Conservation (phyloP, 1,284 basidiomycete species). For the Ceratobasidium sp. region DNA sequence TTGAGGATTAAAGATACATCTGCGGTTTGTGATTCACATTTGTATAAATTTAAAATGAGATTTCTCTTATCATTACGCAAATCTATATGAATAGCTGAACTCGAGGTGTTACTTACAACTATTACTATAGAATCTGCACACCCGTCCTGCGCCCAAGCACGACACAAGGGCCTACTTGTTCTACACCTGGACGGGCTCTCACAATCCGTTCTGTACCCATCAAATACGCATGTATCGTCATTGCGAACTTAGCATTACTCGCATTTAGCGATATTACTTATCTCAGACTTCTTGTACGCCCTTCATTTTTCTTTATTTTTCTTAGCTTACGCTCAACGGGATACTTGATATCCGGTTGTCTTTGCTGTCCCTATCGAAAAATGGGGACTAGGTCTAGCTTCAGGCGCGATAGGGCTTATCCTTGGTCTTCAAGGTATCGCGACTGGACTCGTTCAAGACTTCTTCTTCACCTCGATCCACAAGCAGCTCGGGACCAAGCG, state of each 20-base stretch:
- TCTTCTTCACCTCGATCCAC: conserved; percentile 46
- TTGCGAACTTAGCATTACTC: conserved; percentile 29
- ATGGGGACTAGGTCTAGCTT: conserved; percentile 47
- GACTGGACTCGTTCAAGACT: conserved; percentile 36
- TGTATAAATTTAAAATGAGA: too few species aligned
- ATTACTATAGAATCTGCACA: background rate
- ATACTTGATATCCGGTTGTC: conserved; percentile 36
- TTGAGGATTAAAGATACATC: too few species aligned
- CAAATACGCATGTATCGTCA: conserved; percentile 23
- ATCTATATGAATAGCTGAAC: too few species aligned
- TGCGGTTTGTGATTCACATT: too few species aligned
- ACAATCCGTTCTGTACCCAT: conserved; percentile 20
- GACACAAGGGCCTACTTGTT: conserved; percentile 2
- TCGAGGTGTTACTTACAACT: background rate
- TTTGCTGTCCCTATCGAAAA: conserved; percentile 43
- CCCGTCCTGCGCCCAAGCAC: background rate
- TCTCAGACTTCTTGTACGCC: conserved; percentile 14
- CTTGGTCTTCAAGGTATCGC: conserved; percentile 46
- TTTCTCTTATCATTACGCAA: too few species aligned
- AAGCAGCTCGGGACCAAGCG: conserved; percentile 45
- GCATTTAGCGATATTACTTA: conserved; percentile 39
- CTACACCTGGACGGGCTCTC: background rate
- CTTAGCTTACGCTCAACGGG: background rate
- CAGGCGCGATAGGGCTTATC: conserved; percentile 45
- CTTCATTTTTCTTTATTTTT: background rate